These are phyloP conservation scores for Diplodia seriata DNA, from an alignment of 2,329 filamentous ascomycete species.

Conservation along the genomic window DNA sequence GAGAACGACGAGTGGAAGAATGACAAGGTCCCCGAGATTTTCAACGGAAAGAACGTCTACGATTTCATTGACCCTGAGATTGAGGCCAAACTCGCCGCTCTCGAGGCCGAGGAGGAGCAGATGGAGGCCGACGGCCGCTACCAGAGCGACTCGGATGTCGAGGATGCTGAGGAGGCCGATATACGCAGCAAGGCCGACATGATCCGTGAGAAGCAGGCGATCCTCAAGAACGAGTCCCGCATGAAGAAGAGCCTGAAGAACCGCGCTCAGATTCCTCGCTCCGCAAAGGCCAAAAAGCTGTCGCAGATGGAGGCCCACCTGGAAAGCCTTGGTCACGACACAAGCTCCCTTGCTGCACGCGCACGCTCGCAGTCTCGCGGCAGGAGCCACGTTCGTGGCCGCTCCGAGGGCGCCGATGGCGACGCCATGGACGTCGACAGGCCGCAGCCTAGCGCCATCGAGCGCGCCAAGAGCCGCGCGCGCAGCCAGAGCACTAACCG, in stretches of 20 bases:
- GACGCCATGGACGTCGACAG: constrained; percentile 75
- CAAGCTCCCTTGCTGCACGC: constrained; percentile 74
- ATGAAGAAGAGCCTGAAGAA: constrained; percentile 99
- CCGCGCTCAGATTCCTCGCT: constrained; percentile 88
- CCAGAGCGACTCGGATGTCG: constrained; percentile 74
- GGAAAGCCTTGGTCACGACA: constrained; percentile 84
- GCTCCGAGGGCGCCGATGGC: constrained; percentile 57
- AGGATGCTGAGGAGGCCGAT: constrained; percentile 88
- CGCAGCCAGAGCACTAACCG: constrained; percentile 72
- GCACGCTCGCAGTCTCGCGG: constrained; percentile 76
- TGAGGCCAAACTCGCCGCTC: constrained; percentile 84
- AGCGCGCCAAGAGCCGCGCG: constrained; percentile 74
- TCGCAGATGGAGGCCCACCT: constrained; percentile 87
- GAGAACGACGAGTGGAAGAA: constrained; percentile 93
- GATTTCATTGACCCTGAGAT: constrained; percentile 98
- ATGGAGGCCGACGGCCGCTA: constrained; percentile 93
- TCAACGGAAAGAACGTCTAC: constrained; percentile 95
- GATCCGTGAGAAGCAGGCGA: constrained; percentile 90
- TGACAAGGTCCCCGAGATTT: constrained; percentile 92
- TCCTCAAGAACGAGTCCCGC: constrained; percentile 92
- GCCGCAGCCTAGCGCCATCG: constrained; percentile 43
- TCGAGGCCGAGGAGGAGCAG: constrained; percentile 95
- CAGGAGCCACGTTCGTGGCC: constrained; percentile 70
- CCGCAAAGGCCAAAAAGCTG: constrained; percentile 78
- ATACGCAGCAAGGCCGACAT: constrained; percentile 89